Percentiles rank a stretch among this genome's conserved stretches.
These are phyloP conservation scores for Berberis vulgaris DNA, from an alignment of 164 flowering plant species.

Conservation along the genomic window DNA sequence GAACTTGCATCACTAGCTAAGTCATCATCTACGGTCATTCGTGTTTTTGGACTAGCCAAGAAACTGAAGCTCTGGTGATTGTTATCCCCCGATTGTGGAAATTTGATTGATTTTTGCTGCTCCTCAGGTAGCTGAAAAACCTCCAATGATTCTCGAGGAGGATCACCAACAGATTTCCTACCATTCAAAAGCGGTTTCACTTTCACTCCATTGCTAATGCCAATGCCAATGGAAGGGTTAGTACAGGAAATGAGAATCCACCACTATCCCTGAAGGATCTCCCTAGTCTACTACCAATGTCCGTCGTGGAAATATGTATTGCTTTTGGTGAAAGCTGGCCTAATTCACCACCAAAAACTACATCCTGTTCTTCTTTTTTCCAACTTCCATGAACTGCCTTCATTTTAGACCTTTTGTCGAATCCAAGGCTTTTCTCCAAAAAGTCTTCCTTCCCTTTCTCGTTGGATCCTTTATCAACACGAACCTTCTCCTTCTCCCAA, in stretches of 20 bases:
- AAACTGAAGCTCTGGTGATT: constrained; percentile 20
- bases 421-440: neutral
- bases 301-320: constrained; percentile 1
- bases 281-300: constrained; percentile 16
- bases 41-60: constrained; percentile 25
- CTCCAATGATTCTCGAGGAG: constrained; percentile 49
- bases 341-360: neutral
- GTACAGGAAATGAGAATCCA: constrained; percentile 47
- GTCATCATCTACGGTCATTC: constrained; percentile 41
- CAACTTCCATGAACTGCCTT: neutral
- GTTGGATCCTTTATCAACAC: neutral
- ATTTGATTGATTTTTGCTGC: constrained; percentile 10
- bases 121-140: constrained; percentile 30
- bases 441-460: neutral
- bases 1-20: constrained; percentile 80
- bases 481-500: neutral
- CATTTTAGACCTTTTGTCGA: constrained; percentile 4
- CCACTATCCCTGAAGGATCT: constrained; percentile 14
- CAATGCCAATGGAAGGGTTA: constrained; percentile 11
- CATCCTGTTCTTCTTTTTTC: neutral
- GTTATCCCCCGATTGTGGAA: constrained; percentile 8
- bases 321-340: constrained; percentile 11
- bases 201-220: neutral
- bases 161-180: constrained; percentile 17
- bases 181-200: neutral